These are phyloP conservation scores for Brassica rapa DNA, from an alignment of 345 rosid genomes.

Conservation along the genomic window DNA sequence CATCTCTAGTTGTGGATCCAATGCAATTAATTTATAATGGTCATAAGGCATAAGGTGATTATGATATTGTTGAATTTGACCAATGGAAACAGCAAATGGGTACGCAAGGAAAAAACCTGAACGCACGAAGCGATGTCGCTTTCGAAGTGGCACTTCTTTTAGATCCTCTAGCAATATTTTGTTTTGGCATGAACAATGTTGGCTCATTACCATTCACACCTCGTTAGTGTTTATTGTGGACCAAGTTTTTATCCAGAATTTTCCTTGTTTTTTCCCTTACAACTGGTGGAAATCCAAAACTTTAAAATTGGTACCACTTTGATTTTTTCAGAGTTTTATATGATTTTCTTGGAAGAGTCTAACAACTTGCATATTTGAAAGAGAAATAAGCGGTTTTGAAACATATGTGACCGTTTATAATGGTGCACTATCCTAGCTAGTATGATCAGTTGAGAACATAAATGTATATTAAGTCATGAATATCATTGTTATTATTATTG, in stretches of 20 bases:
- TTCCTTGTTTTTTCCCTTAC: neutral
- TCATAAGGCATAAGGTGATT: conserved; percentile 1
- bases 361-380: conserved; percentile 7
- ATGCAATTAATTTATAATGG: neutral
- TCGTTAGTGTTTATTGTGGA: conserved; percentile 26
- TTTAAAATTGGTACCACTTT: conserved; percentile 35
- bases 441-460: conserved; percentile 1
- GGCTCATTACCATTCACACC: conserved; percentile 34
- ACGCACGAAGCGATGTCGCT: conserved; percentile 14
- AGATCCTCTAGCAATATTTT: neutral
- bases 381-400: conserved; percentile 2
- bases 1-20: conserved; percentile 23
- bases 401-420: neutral
- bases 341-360: neutral
- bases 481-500: too few species aligned
- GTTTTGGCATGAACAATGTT: conserved; percentile 32
- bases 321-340: neutral
- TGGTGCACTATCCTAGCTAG: neutral
- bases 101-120: conserved; percentile 27
- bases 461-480: too few species aligned
- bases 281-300: conserved; percentile 12
- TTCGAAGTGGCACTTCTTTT: conserved; percentile 19
- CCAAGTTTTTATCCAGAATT: neutral
- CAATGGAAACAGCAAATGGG: conserved; percentile 26
- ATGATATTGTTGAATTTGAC: conserved; percentile 23